Conservation (phyloP, 306 rosid genomes). For the Gynostemma pentaphyllum region DNA sequence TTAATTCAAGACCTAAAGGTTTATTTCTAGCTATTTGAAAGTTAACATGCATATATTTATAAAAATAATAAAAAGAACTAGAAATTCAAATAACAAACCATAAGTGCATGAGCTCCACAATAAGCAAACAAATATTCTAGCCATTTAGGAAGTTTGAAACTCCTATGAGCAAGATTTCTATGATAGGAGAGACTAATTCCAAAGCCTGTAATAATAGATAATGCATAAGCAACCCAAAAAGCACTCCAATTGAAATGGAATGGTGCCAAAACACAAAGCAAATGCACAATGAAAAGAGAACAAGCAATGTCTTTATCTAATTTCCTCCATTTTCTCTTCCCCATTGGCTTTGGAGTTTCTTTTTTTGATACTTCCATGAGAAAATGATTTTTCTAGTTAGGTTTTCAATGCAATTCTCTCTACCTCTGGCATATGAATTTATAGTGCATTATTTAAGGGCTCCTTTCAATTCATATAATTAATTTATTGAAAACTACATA, state of each 20-base stretch:
- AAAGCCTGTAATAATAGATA: slow-evolving; percentile 57
- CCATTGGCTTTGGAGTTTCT: neutral
- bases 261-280: slow-evolving; percentile 53
- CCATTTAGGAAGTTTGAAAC: slow-evolving; percentile 59
- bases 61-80: too few relatives aligned
- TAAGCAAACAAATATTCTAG: slow-evolving; percentile 36
- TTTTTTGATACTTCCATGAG: neutral
- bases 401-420: neutral
- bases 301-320: slow-evolving; percentile 33
- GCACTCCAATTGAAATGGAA: slow-evolving; percentile 57
- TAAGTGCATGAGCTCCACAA: slow-evolving; percentile 66
- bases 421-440: neutral
- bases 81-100: slow-evolving; percentile 27
- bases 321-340: neutral
- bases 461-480: neutral
- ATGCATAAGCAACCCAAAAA: slow-evolving; percentile 36
- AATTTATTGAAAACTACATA: too few relatives aligned
- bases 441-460: neutral
- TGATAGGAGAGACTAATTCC: slow-evolving; percentile 75
- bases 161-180: slow-evolving; percentile 68
- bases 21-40: too few relatives aligned
- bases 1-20: too few relatives aligned
- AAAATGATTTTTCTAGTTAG: neutral
- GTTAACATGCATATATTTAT: too few relatives aligned
- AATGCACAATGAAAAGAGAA: slow-evolving; percentile 49